These are phyloP conservation scores for Ustilago nuda DNA, from an alignment of 1,284 basidiomycete species.

Conservation along the genomic window DNA sequence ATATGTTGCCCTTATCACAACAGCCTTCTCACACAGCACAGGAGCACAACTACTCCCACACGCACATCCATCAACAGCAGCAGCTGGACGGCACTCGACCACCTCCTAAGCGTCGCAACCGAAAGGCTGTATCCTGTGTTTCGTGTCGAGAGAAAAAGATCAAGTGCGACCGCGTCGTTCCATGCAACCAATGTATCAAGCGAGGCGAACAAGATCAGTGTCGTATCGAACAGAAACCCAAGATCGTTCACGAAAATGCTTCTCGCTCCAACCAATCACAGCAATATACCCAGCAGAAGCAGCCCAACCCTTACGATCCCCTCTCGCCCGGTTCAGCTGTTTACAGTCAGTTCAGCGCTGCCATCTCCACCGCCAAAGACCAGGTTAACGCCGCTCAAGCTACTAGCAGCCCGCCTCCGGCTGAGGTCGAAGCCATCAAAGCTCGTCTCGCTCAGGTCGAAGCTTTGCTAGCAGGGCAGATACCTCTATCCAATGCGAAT, in stretches of 20 bases:
- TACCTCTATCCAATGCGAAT: slow-evolving; percentile 34
- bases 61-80: slow-evolving; percentile 2
- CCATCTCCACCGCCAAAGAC: slow-evolving; percentile 34
- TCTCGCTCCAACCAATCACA: slow-evolving; percentile 11
- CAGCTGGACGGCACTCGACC: slow-evolving; percentile 35
- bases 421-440: slow-evolving; percentile 65
- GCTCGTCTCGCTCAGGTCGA: slow-evolving; percentile 64
- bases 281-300: slow-evolving; percentile 13
- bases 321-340: slow-evolving; percentile 36
- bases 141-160: slow-evolving; percentile 66
- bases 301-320: slow-evolving; percentile 24
- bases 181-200: slow-evolving; percentile 67
- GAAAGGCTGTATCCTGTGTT: slow-evolving; percentile 63
- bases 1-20: slow-evolving; percentile 17
- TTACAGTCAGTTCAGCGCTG: slow-evolving; percentile 45
- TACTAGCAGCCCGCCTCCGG: slow-evolving; percentile 34
- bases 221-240: slow-evolving; percentile 58
- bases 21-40: slow-evolving; percentile 8
- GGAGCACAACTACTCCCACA: neutral
- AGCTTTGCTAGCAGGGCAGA: slow-evolving; percentile 45
- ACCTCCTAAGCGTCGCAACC: slow-evolving; percentile 60
- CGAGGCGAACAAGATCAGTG: slow-evolving; percentile 61
- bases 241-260: slow-evolving; percentile 30
- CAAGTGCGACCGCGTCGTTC: slow-evolving; percentile 64
- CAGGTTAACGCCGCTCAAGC: slow-evolving; percentile 39